Percentiles rank a stretch among this genome's conserved stretches.
These are phyloP conservation scores for Lepidium didymum DNA, from an alignment of 345 rosid species.

Conservation along the genomic window DNA sequence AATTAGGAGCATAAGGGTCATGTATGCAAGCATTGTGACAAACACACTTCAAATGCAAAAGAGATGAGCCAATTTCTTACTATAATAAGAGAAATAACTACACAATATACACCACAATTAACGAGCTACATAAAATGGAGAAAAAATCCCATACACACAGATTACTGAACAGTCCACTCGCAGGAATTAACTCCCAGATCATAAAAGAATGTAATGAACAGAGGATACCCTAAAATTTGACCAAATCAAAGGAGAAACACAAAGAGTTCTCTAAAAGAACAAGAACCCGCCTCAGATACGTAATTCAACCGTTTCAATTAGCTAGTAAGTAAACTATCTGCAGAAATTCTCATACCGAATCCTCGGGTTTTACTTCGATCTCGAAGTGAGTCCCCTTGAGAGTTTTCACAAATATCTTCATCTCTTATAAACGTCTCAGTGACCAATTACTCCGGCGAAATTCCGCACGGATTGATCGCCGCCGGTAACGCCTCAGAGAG, in stretches of 20 bases:
- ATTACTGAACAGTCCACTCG: background rate
- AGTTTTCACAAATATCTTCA: slow-evolving; percentile 46
- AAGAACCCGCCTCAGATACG: background rate
- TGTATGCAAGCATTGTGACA: background rate
- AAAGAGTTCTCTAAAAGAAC: too few species aligned
- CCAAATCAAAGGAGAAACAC: background rate
- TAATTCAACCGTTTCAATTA: background rate
- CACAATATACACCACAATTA: background rate
- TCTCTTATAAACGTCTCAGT: background rate
- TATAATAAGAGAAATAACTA: background rate
- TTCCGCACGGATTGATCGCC: background rate
- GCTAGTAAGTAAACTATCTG: background rate
- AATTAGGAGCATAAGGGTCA: background rate
- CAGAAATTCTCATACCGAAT: slow-evolving; percentile 28
- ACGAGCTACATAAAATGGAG: background rate
- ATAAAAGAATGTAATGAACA: background rate
- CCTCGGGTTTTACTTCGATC: slow-evolving; percentile 45
- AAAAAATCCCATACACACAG: background rate
- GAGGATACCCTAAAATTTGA: background rate
- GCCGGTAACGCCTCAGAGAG: background rate
- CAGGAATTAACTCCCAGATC: background rate
- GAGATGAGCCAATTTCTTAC: background rate
- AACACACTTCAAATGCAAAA: background rate
- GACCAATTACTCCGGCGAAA: background rate
- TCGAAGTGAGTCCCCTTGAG: slow-evolving; percentile 47